Evolutionary conservation across 768 basidiomycete species (phyloP).

Genomic region (Auricularia auricula-judae): DNA sequence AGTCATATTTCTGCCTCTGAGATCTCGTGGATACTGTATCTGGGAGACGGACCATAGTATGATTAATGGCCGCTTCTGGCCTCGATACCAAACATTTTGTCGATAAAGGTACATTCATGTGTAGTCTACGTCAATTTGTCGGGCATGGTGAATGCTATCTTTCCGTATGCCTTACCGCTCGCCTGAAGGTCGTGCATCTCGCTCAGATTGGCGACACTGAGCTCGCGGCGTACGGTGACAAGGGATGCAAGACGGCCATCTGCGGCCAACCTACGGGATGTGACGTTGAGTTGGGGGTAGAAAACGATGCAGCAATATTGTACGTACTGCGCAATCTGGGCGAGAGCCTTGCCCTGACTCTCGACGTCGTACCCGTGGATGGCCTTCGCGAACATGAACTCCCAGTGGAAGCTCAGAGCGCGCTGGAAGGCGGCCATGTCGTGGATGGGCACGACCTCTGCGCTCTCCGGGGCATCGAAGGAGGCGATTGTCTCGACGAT

Average conservation of each 20-base stretch:
- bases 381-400: constrained; percentile 3
- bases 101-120: background rate
- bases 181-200: constrained; percentile 3
- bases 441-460: background rate
- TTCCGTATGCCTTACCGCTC: constrained; percentile 2
- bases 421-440: background rate
- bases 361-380: background rate
- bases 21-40: too few relatives aligned
- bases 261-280: background rate
- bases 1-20: too few relatives aligned
- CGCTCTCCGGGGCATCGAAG: background rate
- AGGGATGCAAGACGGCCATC: background rate
- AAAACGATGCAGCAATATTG: background rate
- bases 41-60: too few relatives aligned
- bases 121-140: background rate
- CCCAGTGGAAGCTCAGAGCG: constrained; percentile 1
- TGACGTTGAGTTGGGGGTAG: too few relatives aligned
- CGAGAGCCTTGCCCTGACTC: background rate
- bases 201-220: background rate
- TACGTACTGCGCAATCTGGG: too few relatives aligned
- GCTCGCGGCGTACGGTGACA: background rate
- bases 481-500: background rate
- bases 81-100: too few relatives aligned
- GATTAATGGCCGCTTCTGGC: too few relatives aligned
- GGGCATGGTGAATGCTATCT: constrained; percentile 2